phyloP scores from a whole-genome alignment of 495 filamentous ascomycete species.

The Bacidia gigantensis region DNA sequence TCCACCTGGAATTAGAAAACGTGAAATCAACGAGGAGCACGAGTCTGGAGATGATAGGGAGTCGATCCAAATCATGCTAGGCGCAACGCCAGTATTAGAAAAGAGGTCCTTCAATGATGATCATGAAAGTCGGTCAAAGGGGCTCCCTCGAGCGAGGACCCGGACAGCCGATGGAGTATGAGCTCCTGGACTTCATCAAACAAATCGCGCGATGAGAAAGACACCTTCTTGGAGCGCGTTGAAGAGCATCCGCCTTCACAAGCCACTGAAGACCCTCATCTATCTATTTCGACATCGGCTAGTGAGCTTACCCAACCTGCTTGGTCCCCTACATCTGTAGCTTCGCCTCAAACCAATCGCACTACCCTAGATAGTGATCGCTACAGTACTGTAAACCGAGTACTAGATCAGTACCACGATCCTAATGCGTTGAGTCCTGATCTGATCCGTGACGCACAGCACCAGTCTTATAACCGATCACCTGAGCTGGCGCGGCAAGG shows the following conservation, averaged over 20 bases:
- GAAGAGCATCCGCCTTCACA: constrained; percentile 15
- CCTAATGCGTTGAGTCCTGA: constrained; percentile 18
- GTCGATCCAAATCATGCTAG: constrained; percentile 49
- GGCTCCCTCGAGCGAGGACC: constrained; percentile 13
- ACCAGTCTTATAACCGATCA: constrained; percentile 22
- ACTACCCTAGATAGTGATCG: constrained; percentile 29
- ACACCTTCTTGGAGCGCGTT: constrained; percentile 16
- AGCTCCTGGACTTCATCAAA: constrained; percentile 40
- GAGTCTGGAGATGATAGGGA: constrained; percentile 42
- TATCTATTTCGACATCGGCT: constrained; percentile 13
- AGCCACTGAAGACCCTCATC: constrained; percentile 3
- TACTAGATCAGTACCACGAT: constrained; percentile 31
- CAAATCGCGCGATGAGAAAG: constrained; percentile 25
- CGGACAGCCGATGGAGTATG: constrained; percentile 34
- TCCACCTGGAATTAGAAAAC: constrained; percentile 16
- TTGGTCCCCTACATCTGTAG: constrained; percentile 17
- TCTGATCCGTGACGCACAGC: constrained; percentile 20
- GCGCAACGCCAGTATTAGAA: constrained; percentile 30
- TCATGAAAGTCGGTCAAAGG: constrained; percentile 20
- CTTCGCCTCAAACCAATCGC: constrained; percentile 12
- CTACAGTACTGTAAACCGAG: constrained; percentile 29
- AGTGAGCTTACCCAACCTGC: constrained; percentile 16
- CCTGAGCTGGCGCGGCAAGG: constrained; percentile 37
- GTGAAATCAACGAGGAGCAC: constrained; percentile 22
- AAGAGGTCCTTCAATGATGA: constrained; percentile 22